A percentile compares a stretch with the other conserved stretches of the same genome.
Conservation (phyloP, 352 stramenopile genomes). For the Globisporangium paddicum region DNA sequence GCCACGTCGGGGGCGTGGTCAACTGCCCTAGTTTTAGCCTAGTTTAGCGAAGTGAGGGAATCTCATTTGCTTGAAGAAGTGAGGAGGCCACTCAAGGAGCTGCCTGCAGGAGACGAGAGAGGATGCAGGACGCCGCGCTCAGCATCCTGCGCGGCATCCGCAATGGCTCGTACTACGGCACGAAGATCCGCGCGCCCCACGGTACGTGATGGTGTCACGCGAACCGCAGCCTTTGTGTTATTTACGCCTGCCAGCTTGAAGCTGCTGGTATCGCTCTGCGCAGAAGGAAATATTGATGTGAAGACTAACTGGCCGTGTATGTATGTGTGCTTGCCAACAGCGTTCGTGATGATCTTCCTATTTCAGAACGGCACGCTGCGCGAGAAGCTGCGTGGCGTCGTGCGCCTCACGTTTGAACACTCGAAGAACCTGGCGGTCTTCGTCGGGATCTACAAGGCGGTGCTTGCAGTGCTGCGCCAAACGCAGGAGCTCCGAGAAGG, state of each 20-base stretch:
- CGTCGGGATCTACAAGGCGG: conserved; percentile 83
- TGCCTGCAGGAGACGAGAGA: background rate
- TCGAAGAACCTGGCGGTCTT: conserved; percentile 86
- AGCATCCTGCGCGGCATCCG: conserved; percentile 74
- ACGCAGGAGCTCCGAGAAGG: conserved; percentile 38
- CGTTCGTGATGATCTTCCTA: conserved; percentile 88
- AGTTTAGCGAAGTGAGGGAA: conserved; percentile 5
- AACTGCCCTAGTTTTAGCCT: conserved; percentile 16
- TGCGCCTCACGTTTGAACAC: conserved; percentile 84
- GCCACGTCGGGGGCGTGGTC: conserved; percentile 12
- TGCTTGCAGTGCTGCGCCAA: conserved; percentile 59
- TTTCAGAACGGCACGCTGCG: conserved; percentile 80
- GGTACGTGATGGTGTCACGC: conserved; percentile 28
- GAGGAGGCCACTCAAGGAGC: background rate
- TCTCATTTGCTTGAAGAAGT: conserved; percentile 1
- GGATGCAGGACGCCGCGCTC: conserved; percentile 50
- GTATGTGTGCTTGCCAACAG: conserved; percentile 21
- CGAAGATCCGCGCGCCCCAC: conserved; percentile 85
- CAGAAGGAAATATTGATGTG: background rate
- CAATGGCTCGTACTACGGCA: conserved; percentile 88
- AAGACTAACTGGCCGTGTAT: background rate
- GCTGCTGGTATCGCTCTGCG: too few species aligned
- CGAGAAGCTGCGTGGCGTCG: conserved; percentile 65
- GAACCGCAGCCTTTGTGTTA: background rate
- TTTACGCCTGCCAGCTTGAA: background rate